Conservation (phyloP, 1,284 basidiomycete species). For the Rhodotorula sp. region DNA sequence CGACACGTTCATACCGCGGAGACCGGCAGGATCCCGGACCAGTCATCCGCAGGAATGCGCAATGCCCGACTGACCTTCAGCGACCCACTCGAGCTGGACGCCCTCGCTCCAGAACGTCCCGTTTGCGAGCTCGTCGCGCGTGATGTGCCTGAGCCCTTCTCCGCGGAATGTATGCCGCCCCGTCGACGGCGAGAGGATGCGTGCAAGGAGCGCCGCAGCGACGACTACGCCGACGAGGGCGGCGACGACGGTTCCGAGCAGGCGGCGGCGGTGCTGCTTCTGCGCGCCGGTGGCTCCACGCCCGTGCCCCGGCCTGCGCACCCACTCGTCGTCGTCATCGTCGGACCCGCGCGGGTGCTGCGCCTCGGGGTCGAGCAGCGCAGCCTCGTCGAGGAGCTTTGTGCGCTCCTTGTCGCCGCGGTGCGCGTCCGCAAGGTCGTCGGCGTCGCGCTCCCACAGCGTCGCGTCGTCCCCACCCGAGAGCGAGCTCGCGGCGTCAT, state of each 20-base stretch:
- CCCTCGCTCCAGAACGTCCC: conserved; percentile 68
- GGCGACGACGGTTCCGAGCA: not conserved
- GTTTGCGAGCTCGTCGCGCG: conserved; percentile 66
- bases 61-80: conserved; percentile 65
- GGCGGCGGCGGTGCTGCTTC: conserved; percentile 14
- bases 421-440: not conserved
- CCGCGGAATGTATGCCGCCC: not conserved
- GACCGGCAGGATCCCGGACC: too few relatives aligned
- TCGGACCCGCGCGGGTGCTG: not conserved
- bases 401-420: not conserved
- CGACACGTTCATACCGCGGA: too few relatives aligned
- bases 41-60: too few relatives aligned
- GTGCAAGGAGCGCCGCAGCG: not conserved
- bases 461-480: not conserved
- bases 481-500: not conserved
- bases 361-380: not conserved
- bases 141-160: conserved; percentile 4
- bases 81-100: conserved; percentile 71
- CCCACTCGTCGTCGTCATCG: not conserved
- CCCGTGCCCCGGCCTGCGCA: too few relatives aligned
- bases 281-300: too few relatives aligned
- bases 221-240: not conserved
- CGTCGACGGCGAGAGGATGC: not conserved
- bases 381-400: not conserved
- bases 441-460: not conserved